Evolutionary conservation across 2,329 filamentous ascomycete genomes (phyloP).

Genomic region (Paraconiothyrium brasiliense): DNA sequence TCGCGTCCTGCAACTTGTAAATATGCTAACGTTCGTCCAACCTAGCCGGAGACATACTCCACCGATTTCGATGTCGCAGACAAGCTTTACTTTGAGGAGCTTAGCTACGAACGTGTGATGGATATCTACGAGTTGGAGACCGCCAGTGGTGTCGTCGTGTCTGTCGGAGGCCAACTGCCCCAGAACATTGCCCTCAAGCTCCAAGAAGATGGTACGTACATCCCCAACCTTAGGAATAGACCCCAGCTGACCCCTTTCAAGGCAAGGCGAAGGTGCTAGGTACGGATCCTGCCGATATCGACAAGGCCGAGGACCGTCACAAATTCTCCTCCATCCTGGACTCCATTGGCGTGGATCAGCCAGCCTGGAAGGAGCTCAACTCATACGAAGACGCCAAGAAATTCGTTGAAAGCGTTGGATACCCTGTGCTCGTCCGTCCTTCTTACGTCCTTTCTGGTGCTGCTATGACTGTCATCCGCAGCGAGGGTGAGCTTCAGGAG

Average conservation of each 20-base stretch:
- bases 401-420: slow-evolving; percentile 86
- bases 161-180: slow-evolving; percentile 92
- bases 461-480: slow-evolving; percentile 96
- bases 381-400: slow-evolving; percentile 86
- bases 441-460: slow-evolving; percentile 96
- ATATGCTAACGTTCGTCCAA: no score
- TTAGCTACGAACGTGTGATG: slow-evolving; percentile 97
- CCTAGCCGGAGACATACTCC: slow-evolving; percentile 50
- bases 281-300: slow-evolving; percentile 92
- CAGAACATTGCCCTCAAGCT: slow-evolving; percentile 97
- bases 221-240: no score
- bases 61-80: slow-evolving; percentile 93
- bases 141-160: slow-evolving; percentile 88
- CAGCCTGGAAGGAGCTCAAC: slow-evolving; percentile 96
- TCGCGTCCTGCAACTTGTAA: no score
- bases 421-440: slow-evolving; percentile 93
- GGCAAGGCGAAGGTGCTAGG: slow-evolving; percentile 85
- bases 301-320: slow-evolving; percentile 97
- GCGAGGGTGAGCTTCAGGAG: slow-evolving; percentile 87
- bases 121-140: slow-evolving; percentile 96
- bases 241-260: no score
- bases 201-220: slow-evolving; percentile 75
- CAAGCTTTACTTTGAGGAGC: slow-evolving; percentile 94
- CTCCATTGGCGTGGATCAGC: slow-evolving; percentile 95
- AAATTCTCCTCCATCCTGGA: slow-evolving; percentile 98